phyloP scores from a whole-genome alignment of 495 filamentous ascomycete genomes.

The Corynascus novoguineensis region DNA sequence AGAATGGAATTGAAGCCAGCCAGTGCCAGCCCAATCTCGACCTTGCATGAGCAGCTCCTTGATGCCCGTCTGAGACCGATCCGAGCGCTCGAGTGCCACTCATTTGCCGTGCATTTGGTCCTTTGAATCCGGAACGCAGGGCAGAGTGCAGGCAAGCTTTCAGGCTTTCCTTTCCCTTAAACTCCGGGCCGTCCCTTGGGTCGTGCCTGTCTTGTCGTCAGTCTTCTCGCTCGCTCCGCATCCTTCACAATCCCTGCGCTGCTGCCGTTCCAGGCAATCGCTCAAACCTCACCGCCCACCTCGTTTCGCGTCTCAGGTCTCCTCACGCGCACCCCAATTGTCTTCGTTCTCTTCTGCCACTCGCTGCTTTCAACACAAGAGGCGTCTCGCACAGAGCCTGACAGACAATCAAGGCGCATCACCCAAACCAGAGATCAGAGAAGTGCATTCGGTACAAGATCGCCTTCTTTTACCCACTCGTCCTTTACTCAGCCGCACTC shows the following conservation, averaged over 20 bases:
- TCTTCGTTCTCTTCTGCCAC: constrained; percentile 16
- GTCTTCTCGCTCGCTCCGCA: neutral
- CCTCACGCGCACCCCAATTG: neutral
- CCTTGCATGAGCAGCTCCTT: constrained; percentile 7
- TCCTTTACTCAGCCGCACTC: neutral
- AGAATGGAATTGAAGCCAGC: too few relatives aligned
- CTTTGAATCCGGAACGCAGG: constrained; percentile 1
- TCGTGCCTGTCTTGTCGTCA: neutral
- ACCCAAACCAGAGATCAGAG: constrained; percentile 14
- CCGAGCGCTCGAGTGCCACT: constrained; percentile 30
- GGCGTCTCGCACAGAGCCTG: constrained; percentile 23
- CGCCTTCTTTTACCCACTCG: neutral
- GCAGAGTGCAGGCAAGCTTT: neutral
- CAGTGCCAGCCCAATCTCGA: constrained; percentile 24
- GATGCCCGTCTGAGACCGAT: constrained; percentile 8
- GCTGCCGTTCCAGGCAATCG: neutral
- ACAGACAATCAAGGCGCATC: constrained; percentile 20
- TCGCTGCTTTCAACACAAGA: constrained; percentile 24
- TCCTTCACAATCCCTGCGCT: neutral
- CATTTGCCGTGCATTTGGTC: constrained; percentile 18
- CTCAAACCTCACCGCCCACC: constrained; percentile 8
- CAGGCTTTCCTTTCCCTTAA: constrained; percentile 3
- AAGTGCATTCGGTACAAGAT: neutral
- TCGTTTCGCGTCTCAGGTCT: neutral
- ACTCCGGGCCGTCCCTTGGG: constrained; percentile 3